Base-by-base conservation (phyloP, 225 moss, liverwort and hornwort genomes). In the Physcomitrellopsis africana region DNA sequence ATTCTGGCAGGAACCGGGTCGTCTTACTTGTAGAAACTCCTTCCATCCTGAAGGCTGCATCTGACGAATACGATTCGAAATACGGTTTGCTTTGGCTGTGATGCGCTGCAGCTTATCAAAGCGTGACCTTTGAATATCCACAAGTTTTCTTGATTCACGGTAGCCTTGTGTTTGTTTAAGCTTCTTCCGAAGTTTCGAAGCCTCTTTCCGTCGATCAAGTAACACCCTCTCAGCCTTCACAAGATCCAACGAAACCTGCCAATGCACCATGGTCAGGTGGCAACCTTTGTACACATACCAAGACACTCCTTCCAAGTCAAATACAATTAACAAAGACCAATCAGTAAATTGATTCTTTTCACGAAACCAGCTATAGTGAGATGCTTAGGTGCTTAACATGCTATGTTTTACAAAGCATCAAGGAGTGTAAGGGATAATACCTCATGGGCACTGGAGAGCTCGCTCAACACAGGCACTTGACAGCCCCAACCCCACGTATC, bases 41-140 rank as follows among this genome's bases (percentile, higher is more conserved):
- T 94, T 97, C 97, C 97, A 97, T 51, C 97, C 97, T 24, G 94
- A 90, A 77, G 97, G 94, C 75, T 94, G 91, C 94, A 97, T 93
- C 74, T 87, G 86, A 51, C 81, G 82, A 19, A 94, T 94, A 37
- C 97, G 92, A 78, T 44, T 82, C n/a, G 83, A 80, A 65, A 97
- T 87, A 69, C 88, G 86, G 64, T 60, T 37, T 15, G 85, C 83
- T 76, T 93, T 97, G 8, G 84, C 76, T 75, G 57, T 82, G 71
- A 83, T 76, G 14, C 90, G 90, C 44, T 86, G 81, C 70, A 96
- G 82, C 69, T 89, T 94, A 63, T 94, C 94, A 23, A 86, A 70
- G 19, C 94, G 85, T 44, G 86, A 77, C 70, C 87, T 91, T 74
- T 89, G 92, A 44, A 96, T 65, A 16, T 89, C 89, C 55, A 91